Conservation (phyloP, 2,329 filamentous ascomycete species). For the Hypomyces perniciosus region DNA sequence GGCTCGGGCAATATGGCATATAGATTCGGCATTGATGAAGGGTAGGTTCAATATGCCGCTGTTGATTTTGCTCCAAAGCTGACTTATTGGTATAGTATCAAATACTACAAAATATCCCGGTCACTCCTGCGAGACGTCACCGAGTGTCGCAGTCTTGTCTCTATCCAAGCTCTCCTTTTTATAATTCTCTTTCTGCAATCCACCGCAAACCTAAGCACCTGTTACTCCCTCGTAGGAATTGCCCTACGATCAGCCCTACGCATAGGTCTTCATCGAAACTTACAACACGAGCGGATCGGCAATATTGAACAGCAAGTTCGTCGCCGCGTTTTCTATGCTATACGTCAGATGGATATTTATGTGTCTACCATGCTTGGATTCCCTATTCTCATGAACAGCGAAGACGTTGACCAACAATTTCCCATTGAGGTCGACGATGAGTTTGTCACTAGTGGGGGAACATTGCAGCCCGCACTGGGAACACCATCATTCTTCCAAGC, state of each 20-base stretch:
- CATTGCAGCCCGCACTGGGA: conserved; percentile 49
- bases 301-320: conserved; percentile 59
- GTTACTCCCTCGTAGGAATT: conserved; percentile 75
- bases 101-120: conserved; percentile 66
- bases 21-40: conserved; percentile 48
- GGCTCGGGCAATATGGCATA: conserved; percentile 44
- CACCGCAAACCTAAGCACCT: conserved; percentile 71
- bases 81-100: conserved; percentile 45
- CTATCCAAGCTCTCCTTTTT: conserved; percentile 69
- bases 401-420: conserved; percentile 62
- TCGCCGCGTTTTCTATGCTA: conserved; percentile 60
- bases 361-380: conserved; percentile 63
- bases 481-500: conserved; percentile 56
- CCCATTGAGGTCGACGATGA: conserved; percentile 62
- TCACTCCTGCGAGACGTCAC: conserved; percentile 59
- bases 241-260: conserved; percentile 69
- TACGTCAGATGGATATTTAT: conserved; percentile 66
- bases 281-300: conserved; percentile 57
- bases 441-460: conserved; percentile 55
- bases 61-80: conserved; percentile 1
- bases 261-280: conserved; percentile 69
- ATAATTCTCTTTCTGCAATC: conserved; percentile 78
- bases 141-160: conserved; percentile 66
- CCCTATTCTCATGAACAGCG: conserved; percentile 55
- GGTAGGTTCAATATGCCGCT: conserved; percentile 34